Conservation (phyloP, 108 stramenopile species). For the Skeletonema costatum region DNA sequence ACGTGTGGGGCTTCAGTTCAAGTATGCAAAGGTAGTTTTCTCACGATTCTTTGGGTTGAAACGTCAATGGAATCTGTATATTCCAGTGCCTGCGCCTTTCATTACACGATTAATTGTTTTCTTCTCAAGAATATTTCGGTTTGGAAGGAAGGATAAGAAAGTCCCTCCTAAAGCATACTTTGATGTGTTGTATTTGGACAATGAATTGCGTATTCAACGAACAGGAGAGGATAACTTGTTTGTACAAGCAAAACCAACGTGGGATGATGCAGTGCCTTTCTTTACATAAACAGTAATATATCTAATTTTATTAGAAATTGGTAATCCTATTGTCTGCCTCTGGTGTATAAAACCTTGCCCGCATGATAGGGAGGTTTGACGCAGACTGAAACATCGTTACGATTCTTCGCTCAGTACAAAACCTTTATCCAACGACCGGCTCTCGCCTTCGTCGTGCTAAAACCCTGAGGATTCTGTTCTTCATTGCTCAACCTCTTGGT, state of each 20-base stretch:
- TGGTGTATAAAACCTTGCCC: not conserved
- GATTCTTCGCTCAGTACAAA: not conserved
- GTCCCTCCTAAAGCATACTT: conserved; percentile 32
- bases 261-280: conserved; percentile 17
- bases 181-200: conserved; percentile 41
- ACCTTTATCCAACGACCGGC: not conserved
- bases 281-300: not conserved
- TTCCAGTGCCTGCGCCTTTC: conserved; percentile 45
- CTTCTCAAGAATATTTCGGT: conserved; percentile 23
- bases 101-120: conserved; percentile 41
- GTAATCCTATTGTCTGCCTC: not conserved
- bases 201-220: conserved; percentile 29
- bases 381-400: not conserved
- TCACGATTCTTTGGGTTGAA: conserved; percentile 31
- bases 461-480: conserved; percentile 19
- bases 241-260: conserved; percentile 30
- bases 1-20: conserved; percentile 55
- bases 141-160: conserved; percentile 23
- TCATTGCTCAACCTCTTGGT: conserved; percentile 35
- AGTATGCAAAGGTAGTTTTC: conserved; percentile 55
- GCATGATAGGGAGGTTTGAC: not conserved
- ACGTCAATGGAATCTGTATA: conserved; percentile 12
- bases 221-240: conserved; percentile 50
- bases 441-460: conserved; percentile 4
- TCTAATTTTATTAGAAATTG: not conserved